Conservation (phyloP, 2,329 filamentous ascomycete genomes). For the Fonsecaea nubica region DNA sequence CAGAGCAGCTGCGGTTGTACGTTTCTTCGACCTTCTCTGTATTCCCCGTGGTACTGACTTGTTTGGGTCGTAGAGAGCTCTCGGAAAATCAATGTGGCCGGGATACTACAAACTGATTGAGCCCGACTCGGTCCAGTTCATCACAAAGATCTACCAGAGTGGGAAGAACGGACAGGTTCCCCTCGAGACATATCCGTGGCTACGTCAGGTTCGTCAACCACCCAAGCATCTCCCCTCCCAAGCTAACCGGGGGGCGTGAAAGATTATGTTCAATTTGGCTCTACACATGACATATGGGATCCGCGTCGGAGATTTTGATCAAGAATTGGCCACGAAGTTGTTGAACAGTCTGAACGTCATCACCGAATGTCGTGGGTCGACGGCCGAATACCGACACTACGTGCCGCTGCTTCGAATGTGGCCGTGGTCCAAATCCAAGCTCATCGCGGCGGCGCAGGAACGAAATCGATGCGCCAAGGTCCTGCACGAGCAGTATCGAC, state of each 20-base stretch:
- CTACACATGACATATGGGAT: slow-evolving; percentile 20
- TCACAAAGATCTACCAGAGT: background rate
- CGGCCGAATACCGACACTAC: slow-evolving; percentile 7
- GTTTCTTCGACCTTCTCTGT: background rate
- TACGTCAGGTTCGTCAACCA: slow-evolving; percentile 8
- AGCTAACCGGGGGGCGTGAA: background rate
- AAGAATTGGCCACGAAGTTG: background rate
- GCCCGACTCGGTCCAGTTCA: slow-evolving; percentile 13
- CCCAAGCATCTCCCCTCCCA: background rate
- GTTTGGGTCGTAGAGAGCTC: background rate
- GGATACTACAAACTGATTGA: slow-evolving; percentile 21
- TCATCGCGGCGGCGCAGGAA: background rate
- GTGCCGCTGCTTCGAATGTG: slow-evolving; percentile 14
- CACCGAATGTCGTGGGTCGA: slow-evolving; percentile 14
- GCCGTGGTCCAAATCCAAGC: background rate
- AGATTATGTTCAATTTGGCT: slow-evolving; percentile 15
- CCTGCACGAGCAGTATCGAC: slow-evolving; percentile 15
- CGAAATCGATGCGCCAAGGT: background rate
- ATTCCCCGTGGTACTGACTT: too few relatives aligned
- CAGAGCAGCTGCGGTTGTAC: slow-evolving; percentile 11
- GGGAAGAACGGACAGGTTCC: slow-evolving; percentile 4
- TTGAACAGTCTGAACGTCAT: slow-evolving; percentile 7
- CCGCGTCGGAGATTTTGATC: slow-evolving; percentile 11
- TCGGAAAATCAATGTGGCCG: slow-evolving; percentile 21
- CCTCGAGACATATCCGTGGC: slow-evolving; percentile 11